phyloP scores from a whole-genome alignment of 306 rosid species.

The Lathyrus sativus region DNA sequence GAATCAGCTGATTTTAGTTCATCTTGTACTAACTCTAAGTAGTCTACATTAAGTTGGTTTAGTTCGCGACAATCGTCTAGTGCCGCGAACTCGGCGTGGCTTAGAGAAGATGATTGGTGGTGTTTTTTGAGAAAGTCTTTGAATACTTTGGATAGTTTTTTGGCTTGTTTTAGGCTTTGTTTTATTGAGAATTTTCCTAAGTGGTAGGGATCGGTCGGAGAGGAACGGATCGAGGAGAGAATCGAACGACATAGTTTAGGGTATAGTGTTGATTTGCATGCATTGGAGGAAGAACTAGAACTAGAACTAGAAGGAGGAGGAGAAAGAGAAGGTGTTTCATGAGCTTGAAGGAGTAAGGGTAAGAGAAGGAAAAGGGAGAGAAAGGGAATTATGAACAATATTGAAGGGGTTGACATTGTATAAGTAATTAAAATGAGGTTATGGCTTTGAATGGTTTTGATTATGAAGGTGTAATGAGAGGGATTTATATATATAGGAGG shows the following conservation, averaged over 20 bases:
- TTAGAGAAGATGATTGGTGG: constrained; percentile 18
- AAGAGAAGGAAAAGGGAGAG: not conserved
- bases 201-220: constrained; percentile 67
- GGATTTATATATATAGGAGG: not conserved
- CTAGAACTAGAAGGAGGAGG: constrained; percentile 21
- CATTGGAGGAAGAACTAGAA: constrained; percentile 44
- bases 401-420: constrained; percentile 32
- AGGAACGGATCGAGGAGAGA: constrained; percentile 50
- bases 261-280: constrained; percentile 62
- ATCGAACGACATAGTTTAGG: constrained; percentile 85
- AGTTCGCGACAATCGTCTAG: constrained; percentile 66
- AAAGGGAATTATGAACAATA: not conserved
- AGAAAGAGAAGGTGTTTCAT: not conserved
- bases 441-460: not conserved
- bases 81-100: constrained; percentile 45
- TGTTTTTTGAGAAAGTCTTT: constrained; percentile 38
- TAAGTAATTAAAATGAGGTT: not conserved
- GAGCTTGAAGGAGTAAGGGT: not conserved
- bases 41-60: constrained; percentile 58
- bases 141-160: constrained; percentile 44
- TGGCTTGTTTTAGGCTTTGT: constrained; percentile 62
- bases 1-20: constrained; percentile 35
- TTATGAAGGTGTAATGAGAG: not conserved
- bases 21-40: constrained; percentile 41
- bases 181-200: constrained; percentile 68